A percentile compares a stretch with the other conserved stretches of the same genome.
phyloP scores from a whole-genome alignment of 2,329 filamentous ascomycete genomes.

The Taxawa tesnikishii region DNA sequence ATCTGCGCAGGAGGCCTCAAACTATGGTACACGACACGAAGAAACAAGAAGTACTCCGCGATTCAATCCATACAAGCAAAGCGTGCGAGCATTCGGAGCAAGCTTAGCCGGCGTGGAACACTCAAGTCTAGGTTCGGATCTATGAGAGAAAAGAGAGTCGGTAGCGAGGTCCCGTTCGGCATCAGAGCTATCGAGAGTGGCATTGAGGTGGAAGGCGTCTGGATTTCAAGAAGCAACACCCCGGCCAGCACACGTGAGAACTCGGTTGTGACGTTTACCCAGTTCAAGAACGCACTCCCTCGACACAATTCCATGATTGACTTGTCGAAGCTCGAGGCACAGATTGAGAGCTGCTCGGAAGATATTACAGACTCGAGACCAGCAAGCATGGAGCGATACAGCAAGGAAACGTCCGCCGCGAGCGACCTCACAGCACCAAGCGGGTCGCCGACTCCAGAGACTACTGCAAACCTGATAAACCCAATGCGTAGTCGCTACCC shows the following conservation, averaged over 20 bases:
- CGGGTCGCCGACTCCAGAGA: constrained; percentile 3
- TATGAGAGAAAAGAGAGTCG: not conserved
- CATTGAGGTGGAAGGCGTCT: constrained; percentile 71
- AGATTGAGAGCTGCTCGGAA: constrained; percentile 2
- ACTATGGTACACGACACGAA: constrained; percentile 35
- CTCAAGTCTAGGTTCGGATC: constrained; percentile 18
- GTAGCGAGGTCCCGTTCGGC: constrained; percentile 66
- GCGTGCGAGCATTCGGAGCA: not conserved
- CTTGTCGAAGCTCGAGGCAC: constrained; percentile 10
- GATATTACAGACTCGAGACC: constrained; percentile 7
- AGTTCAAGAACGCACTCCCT: constrained; percentile 9
- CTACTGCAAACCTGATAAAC: constrained; percentile 17
- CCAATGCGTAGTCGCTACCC: constrained; percentile 12
- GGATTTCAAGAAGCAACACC: constrained; percentile 35
- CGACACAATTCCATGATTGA: constrained; percentile 8
- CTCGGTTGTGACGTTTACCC: constrained; percentile 9
- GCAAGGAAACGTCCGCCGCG: too few species aligned
- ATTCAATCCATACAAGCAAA: constrained; percentile 8
- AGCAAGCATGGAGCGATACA: constrained; percentile 14
- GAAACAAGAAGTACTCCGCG: constrained; percentile 27
- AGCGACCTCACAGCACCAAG: constrained; percentile 9
- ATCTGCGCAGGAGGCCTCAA: constrained; percentile 57
- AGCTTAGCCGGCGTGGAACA: constrained; percentile 1
- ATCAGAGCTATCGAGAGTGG: constrained; percentile 75
- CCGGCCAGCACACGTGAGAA: constrained; percentile 16